Conservation (phyloP, 148 eudicot species). For the Vaccinium darrowii region DNA sequence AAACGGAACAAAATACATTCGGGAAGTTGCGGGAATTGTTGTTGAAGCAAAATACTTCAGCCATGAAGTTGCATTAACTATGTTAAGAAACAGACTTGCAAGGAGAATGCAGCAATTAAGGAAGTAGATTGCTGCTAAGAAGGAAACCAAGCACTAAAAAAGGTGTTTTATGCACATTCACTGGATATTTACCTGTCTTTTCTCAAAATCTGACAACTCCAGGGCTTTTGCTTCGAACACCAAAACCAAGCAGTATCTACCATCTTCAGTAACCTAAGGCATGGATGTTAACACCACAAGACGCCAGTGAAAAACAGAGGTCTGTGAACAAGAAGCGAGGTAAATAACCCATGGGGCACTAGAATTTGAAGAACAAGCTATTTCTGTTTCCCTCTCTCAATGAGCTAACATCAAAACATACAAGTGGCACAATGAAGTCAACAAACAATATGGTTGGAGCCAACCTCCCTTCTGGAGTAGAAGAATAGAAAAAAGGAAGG, state of each 20-base stretch:
- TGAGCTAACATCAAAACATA: background rate
- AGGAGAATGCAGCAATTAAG: background rate
- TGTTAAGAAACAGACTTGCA: background rate
- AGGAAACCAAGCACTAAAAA: background rate
- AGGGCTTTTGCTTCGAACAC: constrained; percentile 81
- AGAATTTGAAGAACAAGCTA: background rate
- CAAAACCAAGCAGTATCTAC: constrained; percentile 73
- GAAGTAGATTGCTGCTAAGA: background rate
- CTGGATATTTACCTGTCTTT: constrained; percentile 66
- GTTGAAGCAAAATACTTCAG: background rate
- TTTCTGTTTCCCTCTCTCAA: background rate
- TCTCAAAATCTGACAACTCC: constrained; percentile 80
- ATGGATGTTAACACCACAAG: constrained; percentile 8
- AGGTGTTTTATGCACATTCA: background rate
- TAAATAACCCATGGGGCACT: background rate
- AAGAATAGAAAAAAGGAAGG: background rate
- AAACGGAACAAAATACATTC: background rate
- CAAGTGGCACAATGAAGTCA: background rate
- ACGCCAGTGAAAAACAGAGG: background rate
- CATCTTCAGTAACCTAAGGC: constrained; percentile 78
- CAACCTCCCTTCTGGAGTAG: background rate
- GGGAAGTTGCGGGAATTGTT: background rate
- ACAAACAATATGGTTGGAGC: background rate
- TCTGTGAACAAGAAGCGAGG: background rate
- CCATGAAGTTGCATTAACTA: background rate